Evolutionary conservation across 108 stramenopile genomes (phyloP).

Genomic region (Fistulifera pelliculosa): DNA sequence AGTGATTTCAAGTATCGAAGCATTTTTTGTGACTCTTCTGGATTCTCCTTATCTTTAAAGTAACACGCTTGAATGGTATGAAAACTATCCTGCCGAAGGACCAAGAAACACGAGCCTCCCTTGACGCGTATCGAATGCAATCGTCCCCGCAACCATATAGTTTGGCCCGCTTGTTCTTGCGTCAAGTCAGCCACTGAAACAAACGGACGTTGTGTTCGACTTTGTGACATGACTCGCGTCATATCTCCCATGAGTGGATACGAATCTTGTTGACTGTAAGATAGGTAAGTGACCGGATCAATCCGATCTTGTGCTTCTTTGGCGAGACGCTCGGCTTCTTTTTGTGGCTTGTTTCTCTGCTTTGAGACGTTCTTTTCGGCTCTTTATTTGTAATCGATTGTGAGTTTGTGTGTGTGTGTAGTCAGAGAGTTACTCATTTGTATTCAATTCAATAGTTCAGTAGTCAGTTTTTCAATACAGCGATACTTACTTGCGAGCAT

Average conservation of each 20-base stretch:
- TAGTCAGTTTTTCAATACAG: too few species aligned
- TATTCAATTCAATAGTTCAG: too few species aligned
- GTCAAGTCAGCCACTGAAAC: conserved; percentile 44
- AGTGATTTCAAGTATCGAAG: conserved; percentile 86
- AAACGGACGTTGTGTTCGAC: conserved; percentile 62
- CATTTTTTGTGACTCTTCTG: conserved; percentile 80
- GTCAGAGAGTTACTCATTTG: too few species aligned
- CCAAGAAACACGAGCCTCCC: conserved; percentile 93
- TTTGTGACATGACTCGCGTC: conserved; percentile 62
- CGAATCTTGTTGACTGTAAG: conserved; percentile 45
- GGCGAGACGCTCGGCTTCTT: conserved; percentile 55
- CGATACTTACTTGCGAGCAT: conserved; percentile 62
- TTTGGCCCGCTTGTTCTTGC: conserved; percentile 44
- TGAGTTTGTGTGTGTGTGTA: too few species aligned
- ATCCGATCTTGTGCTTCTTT: conserved; percentile 56
- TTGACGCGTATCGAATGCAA: conserved; percentile 90
- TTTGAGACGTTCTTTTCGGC: conserved; percentile 79
- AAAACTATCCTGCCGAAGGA: conserved; percentile 84
- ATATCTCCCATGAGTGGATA: conserved; percentile 70
- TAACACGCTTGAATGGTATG: conserved; percentile 89
- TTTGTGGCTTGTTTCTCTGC: conserved; percentile 76
- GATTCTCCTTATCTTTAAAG: conserved; percentile 92
- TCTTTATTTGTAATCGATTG: too few species aligned
- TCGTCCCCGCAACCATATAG: conserved; percentile 87
- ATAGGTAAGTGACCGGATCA: conserved; percentile 63